Conservation (phyloP, 345 rosid genomes). For the Euphorbia peplus region DNA sequence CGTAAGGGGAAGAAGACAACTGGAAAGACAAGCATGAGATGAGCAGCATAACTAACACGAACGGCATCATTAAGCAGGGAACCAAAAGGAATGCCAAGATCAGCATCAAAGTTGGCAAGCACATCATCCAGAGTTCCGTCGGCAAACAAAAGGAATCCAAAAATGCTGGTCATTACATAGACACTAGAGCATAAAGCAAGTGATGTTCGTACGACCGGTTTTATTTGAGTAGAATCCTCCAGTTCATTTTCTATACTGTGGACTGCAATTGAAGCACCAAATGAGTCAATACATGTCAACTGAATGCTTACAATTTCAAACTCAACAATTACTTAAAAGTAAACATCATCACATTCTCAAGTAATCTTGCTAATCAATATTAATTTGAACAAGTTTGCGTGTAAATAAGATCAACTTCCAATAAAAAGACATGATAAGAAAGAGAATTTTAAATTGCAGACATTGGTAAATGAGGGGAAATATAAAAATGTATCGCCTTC, state of each 20-base stretch:
- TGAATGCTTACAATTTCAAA: not conserved
- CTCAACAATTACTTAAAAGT: not conserved
- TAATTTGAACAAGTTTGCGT: not conserved
- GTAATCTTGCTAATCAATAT: not conserved
- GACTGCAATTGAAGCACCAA: slow-evolving; percentile 44
- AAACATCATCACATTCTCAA: not conserved
- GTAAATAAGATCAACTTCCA: not conserved
- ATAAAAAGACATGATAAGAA: not conserved
- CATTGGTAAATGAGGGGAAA: not conserved
- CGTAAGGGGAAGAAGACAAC: slow-evolving; percentile 76
- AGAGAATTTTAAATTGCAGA: not conserved
- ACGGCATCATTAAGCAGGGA: slow-evolving; percentile 67
- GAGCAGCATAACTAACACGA: slow-evolving; percentile 82
- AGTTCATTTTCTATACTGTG: slow-evolving; percentile 91
- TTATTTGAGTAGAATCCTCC: slow-evolving; percentile 61
- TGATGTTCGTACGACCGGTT: slow-evolving; percentile 63
- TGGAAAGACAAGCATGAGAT: slow-evolving; percentile 94
- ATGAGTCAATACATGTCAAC: slow-evolving; percentile 14
- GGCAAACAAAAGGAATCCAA: slow-evolving; percentile 89
- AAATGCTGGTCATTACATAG: slow-evolving; percentile 71
- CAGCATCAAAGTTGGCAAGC: slow-evolving; percentile 78
- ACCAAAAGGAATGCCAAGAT: slow-evolving; percentile 78
- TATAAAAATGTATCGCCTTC: not conserved
- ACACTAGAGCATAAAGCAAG: slow-evolving; percentile 69
- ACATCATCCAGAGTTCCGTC: slow-evolving; percentile 77